phyloP scores from a whole-genome alignment of 1,284 basidiomycete species.

The Gastroboletus turbinatus region DNA sequence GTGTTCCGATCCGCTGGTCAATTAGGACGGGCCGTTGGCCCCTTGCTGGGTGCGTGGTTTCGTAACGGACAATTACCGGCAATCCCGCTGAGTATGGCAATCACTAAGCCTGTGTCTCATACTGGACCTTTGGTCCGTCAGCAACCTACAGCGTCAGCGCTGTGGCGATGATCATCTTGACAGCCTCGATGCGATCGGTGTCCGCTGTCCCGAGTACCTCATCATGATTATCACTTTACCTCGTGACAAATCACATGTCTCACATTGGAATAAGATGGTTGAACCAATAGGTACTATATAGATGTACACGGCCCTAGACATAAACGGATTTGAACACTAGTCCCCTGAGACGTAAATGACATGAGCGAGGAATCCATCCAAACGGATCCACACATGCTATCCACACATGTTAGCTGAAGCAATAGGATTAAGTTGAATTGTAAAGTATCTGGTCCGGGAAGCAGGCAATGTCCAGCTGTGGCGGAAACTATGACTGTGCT shows the following conservation, averaged over 20 bases:
- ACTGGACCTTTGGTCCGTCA: slow-evolving; percentile 84
- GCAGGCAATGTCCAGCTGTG: slow-evolving; percentile 11
- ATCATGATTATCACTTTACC: slow-evolving; percentile 9
- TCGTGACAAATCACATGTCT: slow-evolving; percentile 5
- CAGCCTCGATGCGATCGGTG: slow-evolving; percentile 51
- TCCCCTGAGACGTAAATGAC: slow-evolving; percentile 17
- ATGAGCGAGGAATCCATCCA: slow-evolving; percentile 6
- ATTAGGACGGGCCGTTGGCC: slow-evolving; percentile 86
- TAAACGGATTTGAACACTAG: not conserved
- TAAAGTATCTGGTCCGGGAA: slow-evolving; percentile 26
- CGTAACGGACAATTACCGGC: not conserved
- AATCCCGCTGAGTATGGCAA: slow-evolving; percentile 6
- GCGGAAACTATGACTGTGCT: slow-evolving; percentile 22
- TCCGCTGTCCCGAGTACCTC: slow-evolving; percentile 22
- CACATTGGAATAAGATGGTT: not conserved
- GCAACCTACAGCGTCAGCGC: slow-evolving; percentile 71
- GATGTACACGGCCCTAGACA: slow-evolving; percentile 5
- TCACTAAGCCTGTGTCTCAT: slow-evolving; percentile 71
- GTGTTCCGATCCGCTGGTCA: slow-evolving; percentile 86
- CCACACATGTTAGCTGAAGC: slow-evolving; percentile 34
- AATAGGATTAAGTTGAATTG: slow-evolving; percentile 29
- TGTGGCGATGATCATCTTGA: slow-evolving; percentile 59
- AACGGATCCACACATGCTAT: slow-evolving; percentile 20
- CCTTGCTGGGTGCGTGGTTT: slow-evolving; percentile 65
- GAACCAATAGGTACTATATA: slow-evolving; percentile 1